Percentiles rank a stretch among this genome's conserved stretches.
Conservation (phyloP, 495 filamentous ascomycete species). For the Penicillium turbatum region DNA sequence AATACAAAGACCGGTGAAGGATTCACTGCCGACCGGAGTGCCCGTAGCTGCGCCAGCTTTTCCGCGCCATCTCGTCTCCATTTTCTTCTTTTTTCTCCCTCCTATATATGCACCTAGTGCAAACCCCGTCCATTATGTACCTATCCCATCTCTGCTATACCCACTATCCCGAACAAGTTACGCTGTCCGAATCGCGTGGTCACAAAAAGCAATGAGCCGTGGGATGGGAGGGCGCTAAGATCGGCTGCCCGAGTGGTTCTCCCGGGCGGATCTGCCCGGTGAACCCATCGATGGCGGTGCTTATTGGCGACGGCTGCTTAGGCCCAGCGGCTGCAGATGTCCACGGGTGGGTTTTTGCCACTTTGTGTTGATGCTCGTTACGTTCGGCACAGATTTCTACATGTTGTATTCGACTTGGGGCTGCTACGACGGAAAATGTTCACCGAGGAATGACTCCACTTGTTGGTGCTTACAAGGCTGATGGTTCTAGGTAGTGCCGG, state of each 20-base stretch:
- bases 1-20: too few relatives aligned
- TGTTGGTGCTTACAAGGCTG: too few relatives aligned
- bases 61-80: not conserved
- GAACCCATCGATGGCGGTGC: constrained; percentile 7
- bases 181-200: not conserved
- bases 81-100: not conserved
- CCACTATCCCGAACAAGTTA: not conserved
- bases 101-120: too few relatives aligned
- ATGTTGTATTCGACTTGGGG: too few relatives aligned
- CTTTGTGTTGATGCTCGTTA: not conserved
- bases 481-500: too few relatives aligned
- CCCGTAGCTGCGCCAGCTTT: too few relatives aligned
- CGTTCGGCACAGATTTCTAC: not conserved
- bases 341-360: not conserved
- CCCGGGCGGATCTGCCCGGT: constrained; percentile 19
- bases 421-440: not conserved
- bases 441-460: too few relatives aligned
- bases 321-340: not conserved
- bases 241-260: constrained; percentile 11
- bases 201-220: not conserved
- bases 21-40: too few relatives aligned
- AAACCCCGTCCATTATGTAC: too few relatives aligned
- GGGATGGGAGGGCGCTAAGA: constrained; percentile 13
- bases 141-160: too few relatives aligned
- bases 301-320: not conserved